Conservation (phyloP, 768 basidiomycete species). For the Hygrophorus pudorinus region DNA sequence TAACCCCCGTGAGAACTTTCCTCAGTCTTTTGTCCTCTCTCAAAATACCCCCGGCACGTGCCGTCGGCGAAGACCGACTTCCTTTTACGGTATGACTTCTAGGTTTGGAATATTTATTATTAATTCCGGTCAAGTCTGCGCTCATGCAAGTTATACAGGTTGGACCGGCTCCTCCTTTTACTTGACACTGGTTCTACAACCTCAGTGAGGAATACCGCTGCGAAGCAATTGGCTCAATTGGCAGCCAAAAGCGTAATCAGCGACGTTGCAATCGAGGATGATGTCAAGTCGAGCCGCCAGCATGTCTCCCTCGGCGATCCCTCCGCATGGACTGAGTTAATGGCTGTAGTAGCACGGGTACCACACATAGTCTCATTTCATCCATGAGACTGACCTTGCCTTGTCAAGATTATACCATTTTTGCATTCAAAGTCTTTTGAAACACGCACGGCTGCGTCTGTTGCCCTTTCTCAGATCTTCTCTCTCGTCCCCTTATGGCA, state of each 20-base stretch:
- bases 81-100: slow-evolving; percentile 65
- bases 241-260: slow-evolving; percentile 78
- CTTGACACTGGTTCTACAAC: slow-evolving; percentile 91
- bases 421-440: slow-evolving; percentile 90
- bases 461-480: slow-evolving; percentile 82
- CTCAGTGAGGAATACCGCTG: slow-evolving; percentile 89
- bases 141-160: slow-evolving; percentile 33
- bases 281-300: slow-evolving; percentile 55
- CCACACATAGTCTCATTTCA: slow-evolving; percentile 14
- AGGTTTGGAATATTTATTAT: slow-evolving; percentile 33
- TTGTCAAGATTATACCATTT: slow-evolving; percentile 71
- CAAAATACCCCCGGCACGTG: slow-evolving; percentile 26
- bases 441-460: slow-evolving; percentile 81
- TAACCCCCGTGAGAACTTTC: slow-evolving; percentile 34
- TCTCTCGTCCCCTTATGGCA: slow-evolving; percentile 75
- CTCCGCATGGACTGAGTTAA: slow-evolving; percentile 81
- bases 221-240: slow-evolving; percentile 89
- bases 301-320: slow-evolving; percentile 51
- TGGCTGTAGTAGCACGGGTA: slow-evolving; percentile 86
- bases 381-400: slow-evolving; percentile 7
- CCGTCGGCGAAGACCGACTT: slow-evolving; percentile 33
- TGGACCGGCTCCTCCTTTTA: slow-evolving; percentile 93
- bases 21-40: slow-evolving; percentile 42
- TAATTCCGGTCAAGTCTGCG: not conserved
- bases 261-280: slow-evolving; percentile 75